phyloP scores from a whole-genome alignment of 2,329 filamentous ascomycete species.

The Neonectria ditissima region DNA sequence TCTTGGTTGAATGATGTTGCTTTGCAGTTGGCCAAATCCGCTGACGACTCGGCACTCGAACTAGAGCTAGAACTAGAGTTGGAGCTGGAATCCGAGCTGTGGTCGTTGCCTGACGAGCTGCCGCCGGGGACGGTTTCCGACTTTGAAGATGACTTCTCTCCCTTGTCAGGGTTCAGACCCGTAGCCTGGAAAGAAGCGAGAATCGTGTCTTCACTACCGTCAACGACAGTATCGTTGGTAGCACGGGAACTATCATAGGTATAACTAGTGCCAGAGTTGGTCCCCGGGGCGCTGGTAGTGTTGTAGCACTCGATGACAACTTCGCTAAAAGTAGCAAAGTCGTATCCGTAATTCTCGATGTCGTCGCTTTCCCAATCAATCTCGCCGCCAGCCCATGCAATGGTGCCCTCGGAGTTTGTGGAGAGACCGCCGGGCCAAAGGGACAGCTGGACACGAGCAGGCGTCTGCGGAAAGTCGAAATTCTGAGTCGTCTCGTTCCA shows the following conservation, averaged over 20 bases:
- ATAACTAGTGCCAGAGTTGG: slow-evolving; percentile 78
- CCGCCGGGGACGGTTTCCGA: slow-evolving; percentile 39
- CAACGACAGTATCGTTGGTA: slow-evolving; percentile 81
- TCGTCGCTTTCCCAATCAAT: slow-evolving; percentile 86
- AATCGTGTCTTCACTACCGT: slow-evolving; percentile 79
- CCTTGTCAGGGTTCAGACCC: slow-evolving; percentile 76
- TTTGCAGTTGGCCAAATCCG: slow-evolving; percentile 49
- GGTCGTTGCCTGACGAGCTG: slow-evolving; percentile 23
- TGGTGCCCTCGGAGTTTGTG: slow-evolving; percentile 84
- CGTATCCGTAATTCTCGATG: slow-evolving; percentile 87
- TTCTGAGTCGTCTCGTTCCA: slow-evolving; percentile 86
- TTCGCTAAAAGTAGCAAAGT: slow-evolving; percentile 83
- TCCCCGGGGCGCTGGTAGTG: slow-evolving; percentile 69
- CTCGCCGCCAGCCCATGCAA: slow-evolving; percentile 89
- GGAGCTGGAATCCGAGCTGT: slow-evolving; percentile 4
- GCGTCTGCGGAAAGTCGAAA: slow-evolving; percentile 92
- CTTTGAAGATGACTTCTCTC: slow-evolving; percentile 43
- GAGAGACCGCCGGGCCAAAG: slow-evolving; percentile 92
- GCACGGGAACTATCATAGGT: slow-evolving; percentile 73
- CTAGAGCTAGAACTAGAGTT: slow-evolving; percentile 43
- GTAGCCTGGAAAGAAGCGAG: slow-evolving; percentile 83
- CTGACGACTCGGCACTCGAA: slow-evolving; percentile 24
- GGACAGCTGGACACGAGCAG: slow-evolving; percentile 91
- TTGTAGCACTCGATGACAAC: slow-evolving; percentile 88
- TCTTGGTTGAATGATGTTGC: slow-evolving; percentile 55